phyloP scores from a whole-genome alignment of 2,329 filamentous ascomycete species.

The Aspergillus brasiliensis region DNA sequence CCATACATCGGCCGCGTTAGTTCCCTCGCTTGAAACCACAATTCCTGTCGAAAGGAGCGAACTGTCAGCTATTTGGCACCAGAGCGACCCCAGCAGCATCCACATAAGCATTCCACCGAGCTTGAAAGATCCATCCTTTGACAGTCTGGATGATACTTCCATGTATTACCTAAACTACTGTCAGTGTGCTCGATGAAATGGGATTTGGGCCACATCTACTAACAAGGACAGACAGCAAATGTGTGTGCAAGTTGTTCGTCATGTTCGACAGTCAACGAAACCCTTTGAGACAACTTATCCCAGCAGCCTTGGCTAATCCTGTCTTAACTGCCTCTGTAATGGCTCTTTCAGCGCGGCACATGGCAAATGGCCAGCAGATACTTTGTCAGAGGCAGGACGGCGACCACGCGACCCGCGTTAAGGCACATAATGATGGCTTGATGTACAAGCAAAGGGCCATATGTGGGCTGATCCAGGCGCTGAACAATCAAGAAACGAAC shows the following conservation, averaged over 20 bases:
- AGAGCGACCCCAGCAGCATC: too few relatives aligned
- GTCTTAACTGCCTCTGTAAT: slow-evolving; percentile 31
- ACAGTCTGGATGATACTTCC: slow-evolving; percentile 22
- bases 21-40: fast-evolving
- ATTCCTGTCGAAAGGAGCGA: not conserved
- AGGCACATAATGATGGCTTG: slow-evolving; percentile 23
- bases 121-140: slow-evolving; percentile 20
- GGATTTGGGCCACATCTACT: not conserved
- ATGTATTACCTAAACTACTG: slow-evolving; percentile 38
- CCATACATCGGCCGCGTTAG: too few relatives aligned
- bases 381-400: too few relatives aligned
- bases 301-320: slow-evolving; percentile 29
- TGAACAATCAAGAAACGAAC: slow-evolving; percentile 4
- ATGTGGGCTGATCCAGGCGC: slow-evolving; percentile 9
- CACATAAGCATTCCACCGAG: not conserved
- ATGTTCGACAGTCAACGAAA: slow-evolving; percentile 39
- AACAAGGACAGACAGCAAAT: slow-evolving; percentile 28
- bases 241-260: slow-evolving; percentile 34
- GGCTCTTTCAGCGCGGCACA: slow-evolving; percentile 36
- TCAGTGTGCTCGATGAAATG: slow-evolving; percentile 16
- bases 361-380: slow-evolving; percentile 24
- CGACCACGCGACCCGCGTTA: slow-evolving; percentile 19
- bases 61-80: too few relatives aligned
- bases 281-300: slow-evolving; percentile 33
- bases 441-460: slow-evolving; percentile 26